phyloP scores from a whole-genome alignment of 345 rosid species.

The Populus davidiana region DNA sequence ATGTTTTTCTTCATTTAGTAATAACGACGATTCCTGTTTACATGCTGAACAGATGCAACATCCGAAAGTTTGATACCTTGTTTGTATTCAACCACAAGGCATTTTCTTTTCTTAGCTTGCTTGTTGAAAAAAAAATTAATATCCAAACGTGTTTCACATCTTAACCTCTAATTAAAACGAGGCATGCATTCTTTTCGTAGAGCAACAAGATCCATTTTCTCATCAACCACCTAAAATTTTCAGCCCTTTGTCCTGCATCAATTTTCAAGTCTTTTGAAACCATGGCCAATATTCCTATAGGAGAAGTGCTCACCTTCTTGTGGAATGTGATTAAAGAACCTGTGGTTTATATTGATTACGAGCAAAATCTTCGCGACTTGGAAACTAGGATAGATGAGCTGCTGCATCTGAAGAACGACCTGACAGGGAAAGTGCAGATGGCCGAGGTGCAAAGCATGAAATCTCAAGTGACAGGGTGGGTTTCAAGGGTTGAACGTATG shows the following conservation, averaged over 20 bases:
- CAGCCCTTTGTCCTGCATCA: not conserved
- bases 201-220: not conserved
- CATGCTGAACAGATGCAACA: not conserved
- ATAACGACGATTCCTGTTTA: too few relatives aligned
- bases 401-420: not conserved
- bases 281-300: not conserved
- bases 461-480: not conserved
- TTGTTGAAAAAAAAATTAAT: not conserved
- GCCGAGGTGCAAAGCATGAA: not conserved
- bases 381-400: not conserved
- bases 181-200: too few relatives aligned
- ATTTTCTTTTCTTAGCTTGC: too few relatives aligned
- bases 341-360: conserved; percentile 1
- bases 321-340: conserved; percentile 3
- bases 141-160: not conserved
- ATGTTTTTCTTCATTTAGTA: too few relatives aligned
- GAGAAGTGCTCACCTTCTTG: not conserved
- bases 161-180: not conserved
- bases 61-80: not conserved
- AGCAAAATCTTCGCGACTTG: not conserved
- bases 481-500: not conserved
- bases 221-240: not conserved
- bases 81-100: not conserved
- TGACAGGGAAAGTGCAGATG: not conserved
- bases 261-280: not conserved